Percentiles rank a stretch among this genome's conserved stretches.
Evolutionary conservation across 129 eudicot genomes (phyloP).

Genomic region (Centrapalus pauciflorus): DNA sequence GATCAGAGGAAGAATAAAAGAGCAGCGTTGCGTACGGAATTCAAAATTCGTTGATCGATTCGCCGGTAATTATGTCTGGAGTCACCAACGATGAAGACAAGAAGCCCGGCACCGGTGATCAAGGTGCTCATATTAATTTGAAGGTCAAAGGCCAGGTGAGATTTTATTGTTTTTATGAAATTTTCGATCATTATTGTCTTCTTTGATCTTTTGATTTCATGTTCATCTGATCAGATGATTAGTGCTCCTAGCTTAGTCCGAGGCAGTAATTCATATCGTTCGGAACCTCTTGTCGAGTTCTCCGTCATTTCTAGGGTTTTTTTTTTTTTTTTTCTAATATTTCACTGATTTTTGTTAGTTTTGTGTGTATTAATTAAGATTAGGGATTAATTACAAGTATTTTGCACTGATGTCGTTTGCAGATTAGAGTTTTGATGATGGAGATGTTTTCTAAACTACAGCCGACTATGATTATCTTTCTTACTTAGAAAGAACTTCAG

Average conservation of each 20-base stretch:
- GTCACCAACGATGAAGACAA: slow-evolving; percentile 44
- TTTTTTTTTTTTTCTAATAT: neutral
- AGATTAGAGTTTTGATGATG: neutral
- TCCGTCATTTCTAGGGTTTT: neutral
- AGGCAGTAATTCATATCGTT: neutral
- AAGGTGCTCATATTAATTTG: slow-evolving; percentile 53
- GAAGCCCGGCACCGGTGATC: slow-evolving; percentile 56
- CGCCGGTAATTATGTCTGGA: slow-evolving; percentile 46
- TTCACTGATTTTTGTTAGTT: neutral
- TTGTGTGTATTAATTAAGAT: too few species aligned
- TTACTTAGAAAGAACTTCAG: neutral
- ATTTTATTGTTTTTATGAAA: neutral
- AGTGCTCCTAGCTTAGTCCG: neutral
- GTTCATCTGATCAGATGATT: neutral
- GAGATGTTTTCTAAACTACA: neutral
- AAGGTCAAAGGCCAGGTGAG: slow-evolving; percentile 77
- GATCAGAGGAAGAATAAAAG: too few species aligned
- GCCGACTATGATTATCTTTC: neutral
- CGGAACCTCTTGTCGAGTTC: neutral
- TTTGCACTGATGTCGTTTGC: neutral
- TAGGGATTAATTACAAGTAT: neutral
- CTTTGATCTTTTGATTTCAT: neutral
- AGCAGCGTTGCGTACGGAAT: slow-evolving; percentile 7
- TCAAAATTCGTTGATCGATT: slow-evolving; percentile 1
- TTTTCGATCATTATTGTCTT: neutral